A percentile compares a stretch with the other conserved stretches of the same genome.
These are phyloP conservation scores for Scheffersomyces lignicola DNA, from an alignment of 1,139 yeast genomes.

Conservation along the genomic window DNA sequence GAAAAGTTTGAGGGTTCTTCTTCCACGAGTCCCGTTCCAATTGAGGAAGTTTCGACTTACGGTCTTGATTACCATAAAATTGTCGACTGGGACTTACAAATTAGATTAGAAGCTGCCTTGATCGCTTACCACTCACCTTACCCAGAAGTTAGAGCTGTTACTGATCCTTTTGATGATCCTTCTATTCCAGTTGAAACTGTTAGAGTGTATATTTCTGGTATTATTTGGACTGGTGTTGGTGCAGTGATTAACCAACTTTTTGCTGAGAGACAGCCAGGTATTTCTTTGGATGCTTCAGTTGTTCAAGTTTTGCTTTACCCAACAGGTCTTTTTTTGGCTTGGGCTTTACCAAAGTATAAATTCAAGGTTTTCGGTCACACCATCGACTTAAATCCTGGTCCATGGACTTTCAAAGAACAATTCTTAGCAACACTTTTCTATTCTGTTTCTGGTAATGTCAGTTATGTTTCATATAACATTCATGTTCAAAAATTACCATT, in stretches of 20 bases:
- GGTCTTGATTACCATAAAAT: constrained; percentile 3
- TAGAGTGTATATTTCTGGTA: constrained; percentile 52
- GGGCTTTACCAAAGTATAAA: constrained; percentile 21
- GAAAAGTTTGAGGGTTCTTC: constrained; percentile 2
- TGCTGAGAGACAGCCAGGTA: constrained; percentile 54
- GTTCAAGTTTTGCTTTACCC: constrained; percentile 29
- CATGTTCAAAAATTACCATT: constrained; percentile 41
- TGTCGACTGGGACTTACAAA: constrained; percentile 25
- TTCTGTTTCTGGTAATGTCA: constrained; percentile 23
- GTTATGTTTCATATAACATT: constrained; percentile 45
- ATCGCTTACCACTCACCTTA: constrained; percentile 58
- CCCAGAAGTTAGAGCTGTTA: constrained; percentile 62
- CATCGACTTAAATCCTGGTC: constrained; percentile 28
- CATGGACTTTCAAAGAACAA: constrained; percentile 29
- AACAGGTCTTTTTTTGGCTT: constrained; percentile 18
- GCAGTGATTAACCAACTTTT: constrained; percentile 61
- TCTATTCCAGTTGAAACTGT: constrained; percentile 51
- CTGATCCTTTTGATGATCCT: constrained; percentile 54
- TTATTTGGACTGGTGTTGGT: constrained; percentile 56
- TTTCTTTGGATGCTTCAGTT: constrained; percentile 40
- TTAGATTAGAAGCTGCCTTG: constrained; percentile 44
- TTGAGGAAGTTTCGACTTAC: constrained; percentile 2
- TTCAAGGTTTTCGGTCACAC: constrained; percentile 12
- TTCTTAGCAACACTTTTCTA: constrained; percentile 25
- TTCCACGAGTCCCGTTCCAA: neutral